Percentiles rank a stretch among this genome's conserved stretches.
Evolutionary conservation across 768 basidiomycete genomes (phyloP).

Genomic region (Lactifluus hygrophoroides): DNA sequence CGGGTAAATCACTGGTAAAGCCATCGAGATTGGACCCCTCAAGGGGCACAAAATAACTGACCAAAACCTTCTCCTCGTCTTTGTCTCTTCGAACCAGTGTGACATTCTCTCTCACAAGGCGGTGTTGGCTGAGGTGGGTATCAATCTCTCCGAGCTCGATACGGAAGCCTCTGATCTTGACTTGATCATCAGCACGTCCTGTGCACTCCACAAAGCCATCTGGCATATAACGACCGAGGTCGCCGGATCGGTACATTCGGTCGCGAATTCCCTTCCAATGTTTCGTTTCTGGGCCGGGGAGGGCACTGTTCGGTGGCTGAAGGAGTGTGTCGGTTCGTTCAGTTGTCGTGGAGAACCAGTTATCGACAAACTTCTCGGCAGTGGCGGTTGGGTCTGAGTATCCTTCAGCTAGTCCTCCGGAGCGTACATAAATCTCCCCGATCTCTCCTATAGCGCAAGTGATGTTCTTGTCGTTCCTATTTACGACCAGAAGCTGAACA

Average conservation of each 20-base stretch:
- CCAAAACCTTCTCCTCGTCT: slow-evolving; percentile 97
- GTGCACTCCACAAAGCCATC: slow-evolving; percentile 94
- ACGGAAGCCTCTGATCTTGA: slow-evolving; percentile 98
- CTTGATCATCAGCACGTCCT: slow-evolving; percentile 95
- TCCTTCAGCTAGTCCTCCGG: slow-evolving; percentile 91
- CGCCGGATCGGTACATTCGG: slow-evolving; percentile 96
- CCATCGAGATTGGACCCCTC: slow-evolving; percentile 57
- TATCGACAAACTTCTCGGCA: slow-evolving; percentile 83
- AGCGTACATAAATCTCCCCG: slow-evolving; percentile 97
- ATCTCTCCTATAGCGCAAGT: slow-evolving; percentile 94
- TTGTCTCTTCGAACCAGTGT: slow-evolving; percentile 95
- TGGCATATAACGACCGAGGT: slow-evolving; percentile 89
- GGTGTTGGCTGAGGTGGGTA: slow-evolving; percentile 88
- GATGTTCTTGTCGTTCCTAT: slow-evolving; percentile 74
- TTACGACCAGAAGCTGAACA: slow-evolving; percentile 94
- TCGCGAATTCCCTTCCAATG: slow-evolving; percentile 96
- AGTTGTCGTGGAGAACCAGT: slow-evolving; percentile 70
- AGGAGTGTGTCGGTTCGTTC: slow-evolving; percentile 64
- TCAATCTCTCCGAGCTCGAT: slow-evolving; percentile 99
- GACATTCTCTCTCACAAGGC: slow-evolving; percentile 93
- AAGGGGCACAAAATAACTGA: slow-evolving; percentile 94
- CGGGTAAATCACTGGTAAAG: slow-evolving; percentile 57
- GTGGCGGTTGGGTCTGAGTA: slow-evolving; percentile 82
- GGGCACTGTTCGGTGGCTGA: slow-evolving; percentile 40
- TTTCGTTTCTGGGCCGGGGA: slow-evolving; percentile 62